phyloP scores from a whole-genome alignment of 2,329 filamentous ascomycete species.

The Rhinocladiella similis region DNA sequence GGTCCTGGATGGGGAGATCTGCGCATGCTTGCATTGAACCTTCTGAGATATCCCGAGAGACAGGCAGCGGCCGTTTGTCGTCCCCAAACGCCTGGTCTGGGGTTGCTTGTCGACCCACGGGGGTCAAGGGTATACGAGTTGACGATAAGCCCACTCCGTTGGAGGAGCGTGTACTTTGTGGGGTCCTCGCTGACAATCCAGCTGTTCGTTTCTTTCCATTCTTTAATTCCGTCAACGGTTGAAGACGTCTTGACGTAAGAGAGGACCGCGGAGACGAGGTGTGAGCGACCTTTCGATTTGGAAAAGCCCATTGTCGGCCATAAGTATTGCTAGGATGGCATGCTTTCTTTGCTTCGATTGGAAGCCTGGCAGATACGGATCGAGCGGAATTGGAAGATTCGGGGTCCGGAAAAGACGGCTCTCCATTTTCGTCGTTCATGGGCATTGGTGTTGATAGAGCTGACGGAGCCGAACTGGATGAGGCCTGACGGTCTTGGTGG shows the following conservation, averaged over 20 bases:
- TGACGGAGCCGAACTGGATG: conserved; percentile 15
- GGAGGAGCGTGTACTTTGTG: background rate
- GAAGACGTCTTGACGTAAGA: background rate
- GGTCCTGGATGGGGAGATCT: too few relatives aligned
- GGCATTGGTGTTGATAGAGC: conserved; percentile 11
- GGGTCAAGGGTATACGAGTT: background rate
- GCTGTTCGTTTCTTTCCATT: conserved; percentile 11
- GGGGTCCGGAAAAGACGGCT: background rate
- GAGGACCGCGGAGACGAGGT: background rate
- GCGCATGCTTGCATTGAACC: too few relatives aligned
- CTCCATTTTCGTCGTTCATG: conserved; percentile 16
- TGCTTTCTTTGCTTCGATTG: background rate
- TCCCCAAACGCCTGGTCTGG: too few relatives aligned
- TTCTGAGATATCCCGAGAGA: too few relatives aligned
- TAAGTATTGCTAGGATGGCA: background rate
- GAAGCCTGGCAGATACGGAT: background rate
- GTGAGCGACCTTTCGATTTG: background rate
- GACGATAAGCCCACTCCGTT: background rate
- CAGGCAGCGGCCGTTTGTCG: too few relatives aligned
- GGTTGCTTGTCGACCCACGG: too few relatives aligned
- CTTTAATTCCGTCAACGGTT: conserved; percentile 5
- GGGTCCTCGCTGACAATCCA: background rate
- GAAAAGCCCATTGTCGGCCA: background rate
- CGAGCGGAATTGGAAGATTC: background rate
- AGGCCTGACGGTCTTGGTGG: conserved; percentile 14